A percentile compares a stretch with the other conserved stretches of the same genome.
These are phyloP conservation scores for Monosporascus sp. DNA, from an alignment of 2,329 filamentous ascomycete genomes.

Conservation along the genomic window DNA sequence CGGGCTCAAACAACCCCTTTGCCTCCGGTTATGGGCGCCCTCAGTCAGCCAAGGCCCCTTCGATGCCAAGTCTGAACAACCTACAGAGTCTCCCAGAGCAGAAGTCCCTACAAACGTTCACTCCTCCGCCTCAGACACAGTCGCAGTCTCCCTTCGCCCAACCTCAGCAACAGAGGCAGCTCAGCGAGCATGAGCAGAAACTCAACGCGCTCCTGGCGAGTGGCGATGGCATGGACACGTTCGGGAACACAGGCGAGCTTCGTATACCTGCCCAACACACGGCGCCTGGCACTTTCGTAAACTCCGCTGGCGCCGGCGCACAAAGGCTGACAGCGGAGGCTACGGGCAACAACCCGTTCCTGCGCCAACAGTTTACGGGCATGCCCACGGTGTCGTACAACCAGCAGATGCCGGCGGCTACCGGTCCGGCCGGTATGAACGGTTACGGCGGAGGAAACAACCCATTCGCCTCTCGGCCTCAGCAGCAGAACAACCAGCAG, in stretches of 20 bases:
- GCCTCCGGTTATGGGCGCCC: slow-evolving; percentile 65
- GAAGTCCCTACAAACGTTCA: slow-evolving; percentile 59
- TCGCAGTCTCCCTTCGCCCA: slow-evolving; percentile 40
- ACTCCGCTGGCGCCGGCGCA: slow-evolving; percentile 82
- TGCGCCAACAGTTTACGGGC: slow-evolving; percentile 78
- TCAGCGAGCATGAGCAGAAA: slow-evolving; percentile 63
- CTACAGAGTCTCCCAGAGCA: slow-evolving; percentile 65
- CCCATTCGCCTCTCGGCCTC: slow-evolving; percentile 53
- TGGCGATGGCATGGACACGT: slow-evolving; percentile 94
- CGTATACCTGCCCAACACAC: slow-evolving; percentile 96
- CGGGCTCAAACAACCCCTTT: slow-evolving; percentile 97
- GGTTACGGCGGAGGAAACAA: slow-evolving; percentile 43
- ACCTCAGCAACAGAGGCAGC: slow-evolving; percentile 44
- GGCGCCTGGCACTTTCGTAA: slow-evolving; percentile 92
- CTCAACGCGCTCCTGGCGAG: slow-evolving; percentile 82
- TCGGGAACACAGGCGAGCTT: slow-evolving; percentile 92
- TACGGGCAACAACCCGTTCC: slow-evolving; percentile 84
- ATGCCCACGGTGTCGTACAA: slow-evolving; percentile 58
- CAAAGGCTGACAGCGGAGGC: slow-evolving; percentile 65
- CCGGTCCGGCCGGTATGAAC: slow-evolving; percentile 53
- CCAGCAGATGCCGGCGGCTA: slow-evolving; percentile 48
- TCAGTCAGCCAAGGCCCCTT: slow-evolving; percentile 50
- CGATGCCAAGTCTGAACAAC: slow-evolving; percentile 67
- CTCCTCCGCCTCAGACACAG: slow-evolving; percentile 29
- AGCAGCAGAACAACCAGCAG: slow-evolving; percentile 42